Evolutionary conservation across 257 asterid species (phyloP).

Genomic region (Cinchona pubescens): DNA sequence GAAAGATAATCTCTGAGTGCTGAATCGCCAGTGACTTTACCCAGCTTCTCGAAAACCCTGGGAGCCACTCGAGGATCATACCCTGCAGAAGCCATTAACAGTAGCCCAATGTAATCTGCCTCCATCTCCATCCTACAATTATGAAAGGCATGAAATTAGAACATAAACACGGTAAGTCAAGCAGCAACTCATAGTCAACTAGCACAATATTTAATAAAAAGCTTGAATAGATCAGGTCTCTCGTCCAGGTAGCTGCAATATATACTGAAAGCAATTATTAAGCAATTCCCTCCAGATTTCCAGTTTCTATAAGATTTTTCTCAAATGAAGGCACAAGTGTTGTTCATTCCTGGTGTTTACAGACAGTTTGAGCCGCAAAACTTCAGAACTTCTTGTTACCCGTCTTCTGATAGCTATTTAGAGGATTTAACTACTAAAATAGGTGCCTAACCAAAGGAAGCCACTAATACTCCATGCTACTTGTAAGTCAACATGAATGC

Average conservation of each 20-base stretch:
- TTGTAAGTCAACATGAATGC: neutral
- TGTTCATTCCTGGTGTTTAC: neutral
- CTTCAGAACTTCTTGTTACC: neutral
- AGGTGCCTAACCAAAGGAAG: too few relatives aligned
- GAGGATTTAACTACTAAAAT: too few relatives aligned
- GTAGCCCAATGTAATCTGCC: conserved; percentile 83
- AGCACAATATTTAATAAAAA: neutral
- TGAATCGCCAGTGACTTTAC: conserved; percentile 50
- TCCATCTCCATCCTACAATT: conserved; percentile 86
- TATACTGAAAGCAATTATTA: neutral
- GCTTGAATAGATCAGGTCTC: neutral
- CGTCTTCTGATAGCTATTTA: too few relatives aligned
- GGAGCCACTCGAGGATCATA: conserved; percentile 92
- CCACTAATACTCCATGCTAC: neutral
- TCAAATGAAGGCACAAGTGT: neutral
- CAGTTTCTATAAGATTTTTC: neutral
- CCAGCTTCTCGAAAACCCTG: conserved; percentile 75
- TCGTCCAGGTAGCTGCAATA: too few relatives aligned
- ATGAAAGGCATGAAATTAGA: neutral
- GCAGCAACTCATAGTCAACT: neutral
- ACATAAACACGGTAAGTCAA: neutral
- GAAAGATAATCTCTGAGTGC: conserved; percentile 61
- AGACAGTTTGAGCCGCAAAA: neutral
- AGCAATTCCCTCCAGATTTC: neutral
- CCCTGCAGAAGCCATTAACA: conserved; percentile 76